Base-by-base conservation (phyloP, 345 rosid species). In the Linum trigynum region DNA sequence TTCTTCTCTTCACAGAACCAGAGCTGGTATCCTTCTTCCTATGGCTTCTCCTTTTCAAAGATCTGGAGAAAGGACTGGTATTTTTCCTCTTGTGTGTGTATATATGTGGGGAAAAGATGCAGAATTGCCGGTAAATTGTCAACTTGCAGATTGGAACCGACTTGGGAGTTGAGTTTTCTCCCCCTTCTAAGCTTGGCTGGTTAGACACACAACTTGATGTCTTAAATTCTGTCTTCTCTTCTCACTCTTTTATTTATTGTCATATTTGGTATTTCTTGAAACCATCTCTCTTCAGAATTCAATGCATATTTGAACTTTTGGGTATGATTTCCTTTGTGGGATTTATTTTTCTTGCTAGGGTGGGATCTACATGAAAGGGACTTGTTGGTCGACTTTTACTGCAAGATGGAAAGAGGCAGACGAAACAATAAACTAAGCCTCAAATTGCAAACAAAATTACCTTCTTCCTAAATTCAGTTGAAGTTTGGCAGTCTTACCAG, bases 11-110 rank as follows among this genome's bases (percentile, higher is more conserved):
- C 32, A 23, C 32, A 23, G 32, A 23, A 23, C 32, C 32, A 23
- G 32, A 23, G 32, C 32, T 23, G 32, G 32, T 23, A 23, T 23
- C 32, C 32, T 23, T 56, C 66, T 59, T 38, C 40, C 35, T 59
- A 68, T 17, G 62, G 38, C 65, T 12, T 39, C 55, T 39, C 74
- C 38, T 37, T 41, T 7, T 9, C 55, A 56, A 14, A 43, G 45
- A 17, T 37, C 7, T 57, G 50, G n/a, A 39, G 3, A 36, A 40
- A 35, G 58, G 40, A 14, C 38, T 17, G 12, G 55, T 55, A 5
- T 38, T 55, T 43, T 43, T 15, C 9, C 38, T 57, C 59, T 17
- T 35, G 17, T 17, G 7, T 42, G 48, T 53, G 61, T 53, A 39
- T 16, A 23, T 23, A 23, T 48, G 53, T 9, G 15, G 14, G 53